Percentiles rank a stretch among this genome's conserved stretches.
phyloP scores from a whole-genome alignment of 768 basidiomycete species.

The Suillus fuscotomentosus region DNA sequence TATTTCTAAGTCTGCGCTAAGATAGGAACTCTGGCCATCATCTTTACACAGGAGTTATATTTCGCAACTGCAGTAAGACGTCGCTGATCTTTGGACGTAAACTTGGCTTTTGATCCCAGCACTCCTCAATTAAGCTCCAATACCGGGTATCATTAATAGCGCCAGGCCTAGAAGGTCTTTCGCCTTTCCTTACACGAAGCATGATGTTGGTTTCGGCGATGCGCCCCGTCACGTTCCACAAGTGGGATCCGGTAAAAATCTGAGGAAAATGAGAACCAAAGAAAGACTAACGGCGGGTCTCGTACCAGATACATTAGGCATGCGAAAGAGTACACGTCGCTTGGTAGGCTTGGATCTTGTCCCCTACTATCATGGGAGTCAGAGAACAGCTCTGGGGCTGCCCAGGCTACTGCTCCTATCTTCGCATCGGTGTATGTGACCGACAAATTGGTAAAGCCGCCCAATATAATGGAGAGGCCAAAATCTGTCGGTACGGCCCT shows the following conservation, averaged over 20 bases:
- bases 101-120: neutral
- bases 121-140: neutral
- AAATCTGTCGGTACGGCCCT: constrained; percentile 43
- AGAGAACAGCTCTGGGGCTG: neutral
- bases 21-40: neutral
- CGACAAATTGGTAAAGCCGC: neutral
- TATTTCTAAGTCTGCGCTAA: no score
- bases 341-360: neutral
- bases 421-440: neutral
- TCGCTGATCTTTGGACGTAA: neutral
- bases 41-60: neutral
- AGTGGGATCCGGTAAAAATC: neutral
- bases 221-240: neutral
- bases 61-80: constrained; percentile 6
- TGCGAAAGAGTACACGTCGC: constrained; percentile 3
- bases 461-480: constrained; percentile 38
- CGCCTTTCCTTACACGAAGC: accelerated
- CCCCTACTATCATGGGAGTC: neutral
- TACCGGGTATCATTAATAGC: neutral
- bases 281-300: neutral
- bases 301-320: neutral
- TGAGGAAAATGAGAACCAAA: neutral
- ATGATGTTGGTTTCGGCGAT: neutral
- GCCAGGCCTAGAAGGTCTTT: neutral
- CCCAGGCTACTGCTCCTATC: neutral